phyloP scores from a whole-genome alignment of 2,329 filamentous ascomycete genomes.

The Talaromyces sp. region DNA sequence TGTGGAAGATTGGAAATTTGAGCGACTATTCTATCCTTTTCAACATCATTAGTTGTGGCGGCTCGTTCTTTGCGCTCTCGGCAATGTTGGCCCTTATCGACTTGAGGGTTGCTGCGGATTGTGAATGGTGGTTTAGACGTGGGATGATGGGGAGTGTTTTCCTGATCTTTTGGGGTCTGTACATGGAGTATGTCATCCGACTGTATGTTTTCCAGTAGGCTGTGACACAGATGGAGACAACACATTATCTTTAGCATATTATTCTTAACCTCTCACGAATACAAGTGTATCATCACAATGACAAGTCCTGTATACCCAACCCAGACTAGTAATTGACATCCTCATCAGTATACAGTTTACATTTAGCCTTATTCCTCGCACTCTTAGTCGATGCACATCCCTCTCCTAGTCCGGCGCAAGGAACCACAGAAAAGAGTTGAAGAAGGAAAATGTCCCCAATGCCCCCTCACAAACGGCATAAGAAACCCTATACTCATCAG shows the following conservation, averaged over 20 bases:
- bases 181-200: constrained; percentile 16
- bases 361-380: neutral
- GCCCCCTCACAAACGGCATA: too few species aligned
- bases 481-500: too few species aligned
- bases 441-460: too few species aligned
- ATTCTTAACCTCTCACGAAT: neutral
- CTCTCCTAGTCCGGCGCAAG: neutral
- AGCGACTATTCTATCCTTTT: constrained; percentile 15
- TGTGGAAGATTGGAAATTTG: constrained; percentile 1
- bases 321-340: neutral
- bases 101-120: constrained; percentile 15
- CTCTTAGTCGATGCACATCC: neutral
- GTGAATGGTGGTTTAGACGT: constrained; percentile 12
- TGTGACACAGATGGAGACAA: neutral
- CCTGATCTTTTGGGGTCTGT: constrained; percentile 6
- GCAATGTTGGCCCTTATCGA: constrained; percentile 16
- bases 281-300: neutral
- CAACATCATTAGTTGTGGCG: constrained; percentile 4
- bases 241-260: neutral
- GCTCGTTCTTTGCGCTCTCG: constrained; percentile 3
- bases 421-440: too few species aligned
- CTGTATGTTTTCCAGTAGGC: neutral
- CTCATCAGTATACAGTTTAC: neutral
- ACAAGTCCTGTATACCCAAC: too few species aligned
- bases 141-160: neutral